Evolutionary conservation across 345 rosid species (phyloP).

Genomic region (Sonneratia caseolaris): DNA sequence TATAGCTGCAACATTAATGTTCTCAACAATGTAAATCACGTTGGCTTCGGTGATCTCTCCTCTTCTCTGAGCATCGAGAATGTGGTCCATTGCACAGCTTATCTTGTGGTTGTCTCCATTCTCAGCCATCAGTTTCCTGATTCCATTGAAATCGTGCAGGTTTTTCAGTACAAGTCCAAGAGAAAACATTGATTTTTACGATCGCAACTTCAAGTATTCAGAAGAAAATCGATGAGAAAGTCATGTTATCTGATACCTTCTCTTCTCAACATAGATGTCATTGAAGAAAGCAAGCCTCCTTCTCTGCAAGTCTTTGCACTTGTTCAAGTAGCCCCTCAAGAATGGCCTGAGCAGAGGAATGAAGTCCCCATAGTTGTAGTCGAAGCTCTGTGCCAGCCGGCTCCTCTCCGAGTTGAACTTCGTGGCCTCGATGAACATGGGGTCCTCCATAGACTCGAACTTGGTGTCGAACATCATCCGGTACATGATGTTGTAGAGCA

Average conservation of each 20-base stretch:
- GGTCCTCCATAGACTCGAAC: slow-evolving; percentile 39
- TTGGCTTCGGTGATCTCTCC: slow-evolving; percentile 56
- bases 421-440: slow-evolving; percentile 42
- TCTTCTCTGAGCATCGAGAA: slow-evolving; percentile 44
- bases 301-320: slow-evolving; percentile 47
- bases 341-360: slow-evolving; percentile 53
- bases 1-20: slow-evolving; percentile 63
- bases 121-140: slow-evolving; percentile 39
- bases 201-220: no score
- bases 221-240: background rate
- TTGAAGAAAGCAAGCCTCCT: slow-evolving; percentile 52
- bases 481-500: slow-evolving; percentile 58
- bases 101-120: slow-evolving; percentile 40
- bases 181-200: no score
- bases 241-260: slow-evolving; percentile 29
- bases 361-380: slow-evolving; percentile 59
- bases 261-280: slow-evolving; percentile 29
- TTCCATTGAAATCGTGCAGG: background rate
- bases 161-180: no score
- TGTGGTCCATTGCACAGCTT: slow-evolving; percentile 46
- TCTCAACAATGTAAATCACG: slow-evolving; percentile 56
- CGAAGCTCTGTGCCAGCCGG: slow-evolving; percentile 52
- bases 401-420: slow-evolving; percentile 50
- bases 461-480: slow-evolving; percentile 56
- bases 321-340: slow-evolving; percentile 50